Evolutionary conservation across 2,329 filamentous ascomycete species (phyloP).

Genomic region (Nothophaeocryptopus gaeumannii): DNA sequence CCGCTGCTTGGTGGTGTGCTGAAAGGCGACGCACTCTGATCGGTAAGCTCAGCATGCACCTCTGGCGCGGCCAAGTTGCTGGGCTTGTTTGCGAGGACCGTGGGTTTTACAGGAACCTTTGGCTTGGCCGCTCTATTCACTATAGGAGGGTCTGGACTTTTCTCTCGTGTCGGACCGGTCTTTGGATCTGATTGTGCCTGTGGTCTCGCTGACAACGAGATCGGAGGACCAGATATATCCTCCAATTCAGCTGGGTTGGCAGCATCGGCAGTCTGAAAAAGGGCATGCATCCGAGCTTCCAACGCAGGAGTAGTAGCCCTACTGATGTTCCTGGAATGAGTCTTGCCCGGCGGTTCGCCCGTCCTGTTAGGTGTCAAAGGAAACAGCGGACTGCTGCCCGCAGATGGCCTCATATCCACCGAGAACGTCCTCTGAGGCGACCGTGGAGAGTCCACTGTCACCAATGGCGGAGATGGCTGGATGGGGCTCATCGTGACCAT

Average conservation of each 20-base stretch:
- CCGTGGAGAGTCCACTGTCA: conserved; percentile 67
- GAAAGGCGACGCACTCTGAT: conserved; percentile 69
- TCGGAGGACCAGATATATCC: background rate
- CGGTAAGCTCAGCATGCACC: conserved; percentile 40
- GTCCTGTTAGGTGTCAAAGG: conserved; percentile 25
- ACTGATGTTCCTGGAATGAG: conserved; percentile 40
- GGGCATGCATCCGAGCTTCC: conserved; percentile 39
- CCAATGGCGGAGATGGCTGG: conserved; percentile 59
- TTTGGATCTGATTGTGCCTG: conserved; percentile 10
- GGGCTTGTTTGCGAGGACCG: conserved; percentile 24
- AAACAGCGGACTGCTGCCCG: conserved; percentile 13
- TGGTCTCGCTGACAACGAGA: conserved; percentile 3
- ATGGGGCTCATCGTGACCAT: conserved; percentile 48
- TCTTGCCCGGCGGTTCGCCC: conserved; percentile 29
- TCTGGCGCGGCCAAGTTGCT: conserved; percentile 35
- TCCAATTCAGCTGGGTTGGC: conserved; percentile 4
- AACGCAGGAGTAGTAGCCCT: conserved; percentile 41
- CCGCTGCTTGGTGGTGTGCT: conserved; percentile 78
- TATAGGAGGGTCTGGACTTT: conserved; percentile 60
- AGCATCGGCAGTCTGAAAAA: conserved; percentile 30
- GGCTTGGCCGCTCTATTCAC: conserved; percentile 80
- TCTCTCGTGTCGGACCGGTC: conserved; percentile 16
- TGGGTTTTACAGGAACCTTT: conserved; percentile 51
- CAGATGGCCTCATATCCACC: conserved; percentile 16
- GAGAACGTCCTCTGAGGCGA: conserved; percentile 52